These are phyloP conservation scores for Acrocalymma vagum DNA, from an alignment of 2,329 filamentous ascomycete species.

Conservation along the genomic window DNA sequence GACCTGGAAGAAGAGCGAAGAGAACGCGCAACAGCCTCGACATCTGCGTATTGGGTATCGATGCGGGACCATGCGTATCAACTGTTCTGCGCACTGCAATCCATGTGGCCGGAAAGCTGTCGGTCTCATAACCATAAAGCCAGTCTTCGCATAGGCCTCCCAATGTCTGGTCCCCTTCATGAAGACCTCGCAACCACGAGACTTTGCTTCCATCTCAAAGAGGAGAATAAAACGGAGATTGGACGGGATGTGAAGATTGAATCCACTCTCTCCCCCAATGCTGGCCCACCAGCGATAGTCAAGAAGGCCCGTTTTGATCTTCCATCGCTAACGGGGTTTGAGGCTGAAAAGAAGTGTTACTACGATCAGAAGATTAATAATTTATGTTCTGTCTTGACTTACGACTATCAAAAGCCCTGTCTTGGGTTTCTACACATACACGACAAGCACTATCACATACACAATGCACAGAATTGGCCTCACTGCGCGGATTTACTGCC, in stretches of 20 bases:
- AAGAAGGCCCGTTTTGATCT: slow-evolving; percentile 3
- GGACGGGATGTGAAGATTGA: slow-evolving; percentile 4
- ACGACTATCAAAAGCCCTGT: background rate
- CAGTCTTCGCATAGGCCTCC: slow-evolving; percentile 3
- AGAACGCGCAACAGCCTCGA: background rate
- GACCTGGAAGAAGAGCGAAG: slow-evolving; percentile 5
- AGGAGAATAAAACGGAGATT: background rate
- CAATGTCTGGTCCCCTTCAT: background rate
- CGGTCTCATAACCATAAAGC: slow-evolving; percentile 6
- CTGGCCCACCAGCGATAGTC: background rate
- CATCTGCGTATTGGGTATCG: slow-evolving; percentile 6
- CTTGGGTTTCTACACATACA: slow-evolving; percentile 6
- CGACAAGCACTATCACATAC: slow-evolving; percentile 8
- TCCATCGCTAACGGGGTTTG: background rate
- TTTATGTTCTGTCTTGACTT: background rate
- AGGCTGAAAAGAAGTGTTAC: too few relatives aligned
- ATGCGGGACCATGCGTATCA: slow-evolving; percentile 2
- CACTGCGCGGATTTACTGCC: slow-evolving; percentile 1
- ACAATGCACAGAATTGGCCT: slow-evolving; percentile 4
- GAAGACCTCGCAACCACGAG: background rate
- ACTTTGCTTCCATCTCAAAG: slow-evolving; percentile 4
- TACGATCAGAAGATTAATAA: background rate
- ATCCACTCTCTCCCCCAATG: background rate
- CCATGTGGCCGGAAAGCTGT: slow-evolving; percentile 5
- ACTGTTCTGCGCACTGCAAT: slow-evolving; percentile 6